Evolutionary conservation across 148 eudicot species (phyloP).

Genomic region (Spergularia marina): DNA sequence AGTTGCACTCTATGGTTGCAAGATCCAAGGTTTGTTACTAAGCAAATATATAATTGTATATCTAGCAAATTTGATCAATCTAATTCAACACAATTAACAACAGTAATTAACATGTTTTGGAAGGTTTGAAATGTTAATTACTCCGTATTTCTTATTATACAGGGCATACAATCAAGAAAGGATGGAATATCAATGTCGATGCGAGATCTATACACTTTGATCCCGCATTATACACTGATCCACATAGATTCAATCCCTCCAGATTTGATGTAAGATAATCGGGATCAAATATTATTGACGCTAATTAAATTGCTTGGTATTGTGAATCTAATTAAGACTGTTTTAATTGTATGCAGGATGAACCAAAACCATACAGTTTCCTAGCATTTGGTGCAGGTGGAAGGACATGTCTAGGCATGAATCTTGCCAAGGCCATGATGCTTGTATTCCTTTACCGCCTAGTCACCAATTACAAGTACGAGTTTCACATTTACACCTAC

Average conservation of each 20-base stretch:
- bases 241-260: slow-evolving; percentile 38
- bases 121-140: no score
- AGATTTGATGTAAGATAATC: slow-evolving; percentile 42
- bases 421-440: slow-evolving; percentile 48
- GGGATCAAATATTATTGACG: not conserved
- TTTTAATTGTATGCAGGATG: slow-evolving; percentile 29
- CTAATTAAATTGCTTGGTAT: not conserved
- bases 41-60: not conserved
- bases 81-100: no score
- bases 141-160: not conserved
- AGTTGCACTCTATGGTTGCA: slow-evolving; percentile 38
- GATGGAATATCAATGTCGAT: slow-evolving; percentile 53
- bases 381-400: slow-evolving; percentile 56
- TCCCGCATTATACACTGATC: slow-evolving; percentile 39
- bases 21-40: slow-evolving; percentile 35
- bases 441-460: slow-evolving; percentile 47
- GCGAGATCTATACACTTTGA: slow-evolving; percentile 45
- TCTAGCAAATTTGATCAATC: no score
- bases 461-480: slow-evolving; percentile 45
- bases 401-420: slow-evolving; percentile 50
- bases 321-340: not conserved
- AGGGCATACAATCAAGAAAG: slow-evolving; percentile 48
- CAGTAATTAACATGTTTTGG: no score
- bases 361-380: slow-evolving; percentile 42
- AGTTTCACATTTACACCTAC: not conserved